Base-by-base conservation (phyloP, 352 stramenopile species). In the Phytophthora pistaciae region DNA sequence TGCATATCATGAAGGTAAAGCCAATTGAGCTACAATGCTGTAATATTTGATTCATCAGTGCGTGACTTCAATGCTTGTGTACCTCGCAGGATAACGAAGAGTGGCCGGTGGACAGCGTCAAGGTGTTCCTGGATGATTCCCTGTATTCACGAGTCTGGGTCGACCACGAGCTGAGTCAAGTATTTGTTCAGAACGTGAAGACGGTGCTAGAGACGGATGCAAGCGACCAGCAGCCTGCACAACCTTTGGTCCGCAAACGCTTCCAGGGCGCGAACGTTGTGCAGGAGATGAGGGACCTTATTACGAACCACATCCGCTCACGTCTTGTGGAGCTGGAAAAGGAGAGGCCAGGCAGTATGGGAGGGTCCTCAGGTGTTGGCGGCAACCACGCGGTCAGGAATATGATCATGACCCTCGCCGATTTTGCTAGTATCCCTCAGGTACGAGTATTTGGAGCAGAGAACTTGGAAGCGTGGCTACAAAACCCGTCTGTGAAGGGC, bases 51-150 rank as follows among this genome's bases (percentile, higher is more conserved):
- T 0, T 64, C 64, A 14, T 63, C 40, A 60, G 14, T 29, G 56
- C 46, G 18, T 56, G 40, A 20, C 25, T 29, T 33, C 25, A 11
- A 11, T 60, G 7, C 20, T 57, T 56, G 3, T 60, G 4, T 25
- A 23, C 5, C 7, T 14, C 56, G 14, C 33, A 92, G 83, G 69
- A 88, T 52, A 61, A 50, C 18, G 60, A 82, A 13, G 77, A 82
- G 6, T 95, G 88, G 88, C 85, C 88, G 16, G 75, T 92, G 23
- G 90, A 96, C 67, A 95, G 85, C 58, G 81, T 95, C 33, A 96
- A 95, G 67, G 90, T 96, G 18, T 96, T 95, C 73, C 67, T 96
- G 3, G 88, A 95, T 46, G 90, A 96, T 71, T 93, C 90, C 5
- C 74, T 96, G 11, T 88, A 87, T 64, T 80, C 84, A n/a, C 82